These are phyloP conservation scores for Neospermospora avenae DNA, from an alignment of 2,329 filamentous ascomycete genomes.

Conservation along the genomic window DNA sequence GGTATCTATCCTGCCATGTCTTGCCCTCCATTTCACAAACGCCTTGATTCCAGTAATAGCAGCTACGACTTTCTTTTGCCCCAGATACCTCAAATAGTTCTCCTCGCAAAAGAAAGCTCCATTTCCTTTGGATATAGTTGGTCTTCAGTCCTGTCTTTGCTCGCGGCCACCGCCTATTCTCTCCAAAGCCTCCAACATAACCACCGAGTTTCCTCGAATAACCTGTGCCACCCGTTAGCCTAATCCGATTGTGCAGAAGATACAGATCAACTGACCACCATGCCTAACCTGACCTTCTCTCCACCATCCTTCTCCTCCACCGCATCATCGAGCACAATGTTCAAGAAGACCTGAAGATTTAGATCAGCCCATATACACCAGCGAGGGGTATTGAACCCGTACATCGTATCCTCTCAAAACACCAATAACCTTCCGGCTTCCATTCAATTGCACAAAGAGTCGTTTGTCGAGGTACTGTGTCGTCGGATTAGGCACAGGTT, in stretches of 20 bases:
- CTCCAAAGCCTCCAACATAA: constrained; percentile 87
- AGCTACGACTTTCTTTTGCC: constrained; percentile 11
- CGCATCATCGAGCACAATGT: constrained; percentile 95
- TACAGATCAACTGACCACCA: constrained; percentile 65
- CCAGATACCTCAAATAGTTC: not conserved
- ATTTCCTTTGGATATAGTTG: not conserved
- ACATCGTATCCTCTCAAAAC: constrained; percentile 96
- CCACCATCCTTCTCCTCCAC: constrained; percentile 91
- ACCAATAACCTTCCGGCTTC: constrained; percentile 94
- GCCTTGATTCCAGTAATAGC: constrained; percentile 22
- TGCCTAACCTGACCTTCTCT: constrained; percentile 86
- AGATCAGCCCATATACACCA: constrained; percentile 23
- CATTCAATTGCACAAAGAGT: constrained; percentile 95
- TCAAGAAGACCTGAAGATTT: constrained; percentile 78
- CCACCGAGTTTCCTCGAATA: constrained; percentile 95
- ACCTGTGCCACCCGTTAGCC: constrained; percentile 52
- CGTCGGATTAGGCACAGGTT: constrained; percentile 44
- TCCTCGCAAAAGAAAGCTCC: not conserved
- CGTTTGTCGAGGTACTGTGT: constrained; percentile 96
- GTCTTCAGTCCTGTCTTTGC: constrained; percentile 37
- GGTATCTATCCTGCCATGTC: constrained; percentile 24
- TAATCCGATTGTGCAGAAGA: not conserved
- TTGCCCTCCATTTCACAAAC: constrained; percentile 20
- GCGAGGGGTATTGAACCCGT: constrained; percentile 12
- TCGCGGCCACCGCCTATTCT: constrained; percentile 58